Evolutionary conservation across 2,329 filamentous ascomycete genomes (phyloP).

Genomic region (Diaporthe helianthi): DNA sequence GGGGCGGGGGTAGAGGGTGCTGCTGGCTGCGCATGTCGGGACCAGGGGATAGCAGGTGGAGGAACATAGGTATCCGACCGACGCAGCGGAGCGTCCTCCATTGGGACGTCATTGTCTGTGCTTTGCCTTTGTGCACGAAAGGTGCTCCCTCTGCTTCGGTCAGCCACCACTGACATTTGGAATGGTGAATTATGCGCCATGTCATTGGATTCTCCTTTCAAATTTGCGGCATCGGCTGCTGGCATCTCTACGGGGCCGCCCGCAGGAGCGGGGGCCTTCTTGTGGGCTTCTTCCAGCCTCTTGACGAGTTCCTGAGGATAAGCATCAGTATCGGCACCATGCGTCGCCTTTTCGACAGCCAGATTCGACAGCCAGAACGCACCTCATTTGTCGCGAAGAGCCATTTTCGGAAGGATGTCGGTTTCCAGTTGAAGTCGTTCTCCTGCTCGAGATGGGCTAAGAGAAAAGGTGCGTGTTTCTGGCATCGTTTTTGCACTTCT

Average conservation of each 20-base stretch:
- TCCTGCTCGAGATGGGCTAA: constrained; percentile 58
- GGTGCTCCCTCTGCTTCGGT: constrained; percentile 36
- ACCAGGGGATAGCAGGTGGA: constrained; percentile 14
- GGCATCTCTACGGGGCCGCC: neutral
- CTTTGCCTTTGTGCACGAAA: constrained; percentile 39
- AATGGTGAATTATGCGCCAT: constrained; percentile 29
- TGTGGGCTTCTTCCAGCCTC: constrained; percentile 25
- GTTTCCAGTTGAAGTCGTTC: constrained; percentile 49
- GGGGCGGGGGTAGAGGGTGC: neutral
- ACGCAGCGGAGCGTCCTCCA: constrained; percentile 40
- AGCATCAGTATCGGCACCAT: constrained; percentile 30
- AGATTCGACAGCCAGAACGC: neutral
- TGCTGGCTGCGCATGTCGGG: neutral
- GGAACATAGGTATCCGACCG: constrained; percentile 24
- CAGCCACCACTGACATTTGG: constrained; percentile 26
- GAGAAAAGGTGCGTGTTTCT: constrained; percentile 59
- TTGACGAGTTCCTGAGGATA: constrained; percentile 35
- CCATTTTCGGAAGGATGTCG: constrained; percentile 58
- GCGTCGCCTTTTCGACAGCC: neutral
- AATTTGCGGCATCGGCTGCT: constrained; percentile 35
- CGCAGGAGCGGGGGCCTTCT: neutral
- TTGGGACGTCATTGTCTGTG: constrained; percentile 39
- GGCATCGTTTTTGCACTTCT: constrained; percentile 55
- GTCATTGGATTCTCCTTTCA: constrained; percentile 34
- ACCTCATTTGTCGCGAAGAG: constrained; percentile 43